Conservation (phyloP, 2,329 filamentous ascomycete species). For the Pestalotiopsis sp. region DNA sequence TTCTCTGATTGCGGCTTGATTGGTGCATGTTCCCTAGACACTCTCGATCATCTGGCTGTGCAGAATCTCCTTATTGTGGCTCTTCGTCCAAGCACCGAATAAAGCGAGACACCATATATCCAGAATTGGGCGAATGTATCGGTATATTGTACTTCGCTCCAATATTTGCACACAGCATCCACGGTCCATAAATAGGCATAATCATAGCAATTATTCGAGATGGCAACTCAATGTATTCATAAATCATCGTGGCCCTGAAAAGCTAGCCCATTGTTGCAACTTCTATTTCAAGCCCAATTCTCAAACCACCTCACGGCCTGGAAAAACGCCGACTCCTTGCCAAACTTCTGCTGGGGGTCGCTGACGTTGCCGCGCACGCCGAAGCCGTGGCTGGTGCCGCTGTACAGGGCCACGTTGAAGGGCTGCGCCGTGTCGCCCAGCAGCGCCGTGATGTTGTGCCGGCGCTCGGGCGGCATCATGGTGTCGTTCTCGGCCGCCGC, state of each 20-base stretch:
- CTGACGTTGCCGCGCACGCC: slow-evolving; percentile 66
- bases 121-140: no score
- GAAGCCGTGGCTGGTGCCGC: slow-evolving; percentile 73
- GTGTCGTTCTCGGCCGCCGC: slow-evolving; percentile 65
- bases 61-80: no score
- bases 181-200: no score
- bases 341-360: slow-evolving; percentile 59
- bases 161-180: no score
- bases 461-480: slow-evolving; percentile 59
- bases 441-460: slow-evolving; percentile 61
- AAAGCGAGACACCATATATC: no score
- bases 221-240: not conserved
- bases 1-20: not conserved
- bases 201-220: no score
- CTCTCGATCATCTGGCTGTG: no score
- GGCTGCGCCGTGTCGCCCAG: slow-evolving; percentile 53
- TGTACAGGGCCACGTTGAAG: slow-evolving; percentile 73
- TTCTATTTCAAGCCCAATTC: slow-evolving; percentile 38
- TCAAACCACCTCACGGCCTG: slow-evolving; percentile 80
- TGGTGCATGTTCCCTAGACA: no score
- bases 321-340: slow-evolving; percentile 77
- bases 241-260: not conserved
- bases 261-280: not conserved
- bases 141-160: no score
- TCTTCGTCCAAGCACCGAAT: no score